Base-by-base conservation (phyloP, 2,329 filamentous ascomycete species). In the Neocatenulostroma microsporum region DNA sequence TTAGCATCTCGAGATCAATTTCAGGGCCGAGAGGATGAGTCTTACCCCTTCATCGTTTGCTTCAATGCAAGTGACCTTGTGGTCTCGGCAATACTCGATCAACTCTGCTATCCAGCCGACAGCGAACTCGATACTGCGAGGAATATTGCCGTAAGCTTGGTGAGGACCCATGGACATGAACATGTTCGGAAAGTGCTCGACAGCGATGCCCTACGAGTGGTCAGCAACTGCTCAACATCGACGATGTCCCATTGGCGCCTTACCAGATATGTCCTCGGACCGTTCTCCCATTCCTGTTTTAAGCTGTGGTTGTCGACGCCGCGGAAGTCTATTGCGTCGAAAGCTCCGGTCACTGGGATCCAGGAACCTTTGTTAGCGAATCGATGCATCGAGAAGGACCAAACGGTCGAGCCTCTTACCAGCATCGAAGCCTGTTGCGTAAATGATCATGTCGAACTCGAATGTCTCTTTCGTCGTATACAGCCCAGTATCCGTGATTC, bases 361-460 rank as follows among this genome's bases (percentile, higher is more conserved):
- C 14, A 17, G 23, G n/a, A 25, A 25, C n/a, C n/a, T n/a, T n/a
- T n/a, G n/a, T n/a, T n/a, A n/a, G n/a, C n/a, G n/a, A n/a, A n/a
- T n/a, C n/a, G n/a, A n/a, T n/a, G 8, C 23, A 25, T 9, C 9
- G 23, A n/a, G n/a, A 25, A 25, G 23, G 23, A 8, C n/a, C 23
- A 9, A 5, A 4, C 11, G 25, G 11, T 27, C 15, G 25, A 5
- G 25, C 12, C 5, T 9, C 28, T 30, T 18, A 30, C 28, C 38
- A 21, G 36, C 38, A 35, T 65, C 61, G 38, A 64, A 65, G 14
- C 62, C 62, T 8, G 61, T 65, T 4, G 61, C 62, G n/a, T 62
- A 40, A 21, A 60, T 37, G 8, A 37, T 17, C 2, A 61, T 39
- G 23, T 63, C 61, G 2, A 67, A 42, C 7, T 63, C 59, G 13